A percentile compares a stretch with the other conserved stretches of the same genome.
Evolutionary conservation across 148 eudicot genomes (phyloP).

Genomic region (Vaccinium corymbosum): DNA sequence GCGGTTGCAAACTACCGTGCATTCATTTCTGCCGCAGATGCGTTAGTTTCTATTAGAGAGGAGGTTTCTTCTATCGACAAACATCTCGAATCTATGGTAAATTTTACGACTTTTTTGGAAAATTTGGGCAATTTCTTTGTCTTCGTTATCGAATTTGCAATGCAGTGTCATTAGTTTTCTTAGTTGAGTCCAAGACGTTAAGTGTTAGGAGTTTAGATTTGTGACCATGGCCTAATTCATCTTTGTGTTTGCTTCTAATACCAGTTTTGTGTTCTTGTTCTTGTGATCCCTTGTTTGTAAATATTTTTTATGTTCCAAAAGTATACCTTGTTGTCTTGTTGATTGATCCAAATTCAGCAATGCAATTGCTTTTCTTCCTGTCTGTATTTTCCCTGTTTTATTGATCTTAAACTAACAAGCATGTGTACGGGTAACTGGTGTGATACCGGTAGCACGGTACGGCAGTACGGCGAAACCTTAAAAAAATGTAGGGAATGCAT

Average conservation of each 20-base stretch:
- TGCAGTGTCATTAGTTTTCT: not conserved
- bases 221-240: not conserved
- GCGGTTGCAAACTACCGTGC: slow-evolving; percentile 95
- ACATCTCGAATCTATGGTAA: slow-evolving; percentile 86
- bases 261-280: not conserved
- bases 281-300: not conserved
- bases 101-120: not conserved
- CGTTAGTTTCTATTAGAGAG: slow-evolving; percentile 63
- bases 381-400: not conserved
- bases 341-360: not conserved
- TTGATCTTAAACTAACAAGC: not conserved
- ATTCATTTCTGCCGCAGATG: slow-evolving; percentile 93
- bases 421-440: too few species aligned
- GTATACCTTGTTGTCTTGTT: not conserved
- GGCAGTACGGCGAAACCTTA: too few species aligned
- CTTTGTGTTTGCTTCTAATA: not conserved
- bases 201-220: not conserved
- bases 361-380: not conserved
- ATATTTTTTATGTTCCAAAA: not conserved
- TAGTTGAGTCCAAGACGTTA: not conserved
- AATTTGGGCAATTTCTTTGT: not conserved
- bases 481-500: too few species aligned
- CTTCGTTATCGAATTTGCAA: not conserved
- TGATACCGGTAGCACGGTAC: too few species aligned
- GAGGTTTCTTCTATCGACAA: slow-evolving; percentile 86